A percentile compares a stretch with the other conserved stretches of the same genome.
Evolutionary conservation across 139 green algal species (phyloP).

Genomic region (Dunaliella sp.): DNA sequence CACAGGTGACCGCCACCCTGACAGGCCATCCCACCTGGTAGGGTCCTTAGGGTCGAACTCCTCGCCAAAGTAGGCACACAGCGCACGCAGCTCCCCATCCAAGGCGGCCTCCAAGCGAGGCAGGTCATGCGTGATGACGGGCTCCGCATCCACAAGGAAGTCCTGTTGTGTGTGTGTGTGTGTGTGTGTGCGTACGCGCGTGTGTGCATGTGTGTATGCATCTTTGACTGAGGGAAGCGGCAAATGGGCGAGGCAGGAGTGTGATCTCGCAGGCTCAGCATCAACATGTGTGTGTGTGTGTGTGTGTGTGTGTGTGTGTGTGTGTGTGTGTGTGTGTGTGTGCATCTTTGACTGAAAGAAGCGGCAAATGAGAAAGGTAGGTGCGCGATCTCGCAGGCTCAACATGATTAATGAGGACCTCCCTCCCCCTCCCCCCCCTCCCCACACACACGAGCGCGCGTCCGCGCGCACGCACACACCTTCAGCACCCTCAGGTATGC

Average conservation of each 20-base stretch:
- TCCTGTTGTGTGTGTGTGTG: neutral
- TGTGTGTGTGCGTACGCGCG: neutral
- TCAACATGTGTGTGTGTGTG: neutral
- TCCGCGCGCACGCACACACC: neutral
- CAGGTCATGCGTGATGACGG: neutral
- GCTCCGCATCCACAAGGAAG: neutral
- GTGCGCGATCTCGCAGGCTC: too few species aligned
- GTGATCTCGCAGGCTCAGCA: neutral
- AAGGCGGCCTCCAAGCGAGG: neutral
- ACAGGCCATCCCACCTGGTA: conserved; percentile 10
- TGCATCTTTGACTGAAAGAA: neutral
- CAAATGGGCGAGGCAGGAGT: neutral
- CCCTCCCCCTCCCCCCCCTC: neutral
- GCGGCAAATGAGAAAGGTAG: too few species aligned
- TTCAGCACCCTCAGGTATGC: neutral
- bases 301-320: too few species aligned
- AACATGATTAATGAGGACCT: neutral
- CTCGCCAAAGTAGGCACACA: conserved; percentile 25
- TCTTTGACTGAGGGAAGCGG: neutral
- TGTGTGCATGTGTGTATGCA: neutral
- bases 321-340: too few species aligned
- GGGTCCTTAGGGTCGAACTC: conserved; percentile 37
- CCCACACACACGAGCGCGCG: neutral
- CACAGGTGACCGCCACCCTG: too few species aligned
- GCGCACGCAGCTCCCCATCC: conserved; percentile 6